phyloP scores from a whole-genome alignment of 108 stramenopile species.

The Cyclotella atomus region DNA sequence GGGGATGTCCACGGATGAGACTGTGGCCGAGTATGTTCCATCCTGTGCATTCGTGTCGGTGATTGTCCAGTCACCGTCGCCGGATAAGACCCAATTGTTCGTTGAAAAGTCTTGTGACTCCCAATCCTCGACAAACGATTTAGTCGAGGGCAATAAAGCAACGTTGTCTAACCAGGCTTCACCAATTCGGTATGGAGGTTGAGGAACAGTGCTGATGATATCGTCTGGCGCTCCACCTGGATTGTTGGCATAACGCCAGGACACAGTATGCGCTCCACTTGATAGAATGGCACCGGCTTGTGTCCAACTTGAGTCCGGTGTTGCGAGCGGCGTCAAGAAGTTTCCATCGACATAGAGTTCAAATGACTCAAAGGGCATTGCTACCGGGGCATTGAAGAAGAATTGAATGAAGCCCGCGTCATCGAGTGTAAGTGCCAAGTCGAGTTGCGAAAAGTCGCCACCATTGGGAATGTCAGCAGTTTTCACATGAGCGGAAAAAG shows the following conservation, averaged over 20 bases:
- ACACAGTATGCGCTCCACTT: constrained; percentile 34
- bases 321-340: constrained; percentile 37
- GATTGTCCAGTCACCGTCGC: constrained; percentile 46
- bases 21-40: constrained; percentile 40
- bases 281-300: constrained; percentile 42
- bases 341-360: constrained; percentile 44
- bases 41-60: constrained; percentile 23
- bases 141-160: constrained; percentile 23
- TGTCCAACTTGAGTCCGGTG: constrained; percentile 29
- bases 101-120: constrained; percentile 43
- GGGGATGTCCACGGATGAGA: constrained; percentile 21
- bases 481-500: constrained; percentile 38
- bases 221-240: constrained; percentile 39
- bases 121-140: constrained; percentile 35
- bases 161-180: constrained; percentile 56
- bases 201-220: constrained; percentile 13
- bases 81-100: constrained; percentile 38
- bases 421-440: constrained; percentile 18
- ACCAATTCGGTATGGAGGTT: constrained; percentile 31
- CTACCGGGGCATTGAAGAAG: constrained; percentile 45
- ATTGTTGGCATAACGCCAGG: constrained; percentile 44
- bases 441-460: constrained; percentile 38
- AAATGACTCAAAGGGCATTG: constrained; percentile 48
- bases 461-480: constrained; percentile 36
- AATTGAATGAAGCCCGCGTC: constrained; percentile 39